phyloP scores from a whole-genome alignment of 192 early-diverging fungal species.

The Ramicandelaber brevisporus region DNA sequence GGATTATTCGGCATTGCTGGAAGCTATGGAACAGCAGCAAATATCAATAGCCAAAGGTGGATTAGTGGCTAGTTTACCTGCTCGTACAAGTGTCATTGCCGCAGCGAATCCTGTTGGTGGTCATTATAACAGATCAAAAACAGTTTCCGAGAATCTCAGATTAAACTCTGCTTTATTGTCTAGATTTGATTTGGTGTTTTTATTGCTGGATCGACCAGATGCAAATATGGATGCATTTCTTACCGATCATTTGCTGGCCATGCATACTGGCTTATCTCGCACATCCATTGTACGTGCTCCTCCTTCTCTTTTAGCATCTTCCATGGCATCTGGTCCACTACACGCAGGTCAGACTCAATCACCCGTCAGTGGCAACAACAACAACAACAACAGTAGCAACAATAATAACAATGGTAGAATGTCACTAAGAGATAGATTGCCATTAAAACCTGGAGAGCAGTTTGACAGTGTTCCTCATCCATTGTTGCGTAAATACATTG shows the following conservation, averaged over 20 bases:
- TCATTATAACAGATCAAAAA: constrained; percentile 67
- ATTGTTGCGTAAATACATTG: constrained; percentile 60
- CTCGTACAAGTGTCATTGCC: constrained; percentile 63
- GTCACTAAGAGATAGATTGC: constrained; percentile 8
- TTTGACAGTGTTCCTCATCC: constrained; percentile 32
- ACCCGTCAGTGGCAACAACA: not conserved
- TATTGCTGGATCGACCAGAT: constrained; percentile 55
- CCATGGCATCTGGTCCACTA: not conserved
- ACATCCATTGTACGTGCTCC: not conserved
- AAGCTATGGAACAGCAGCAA: constrained; percentile 76
- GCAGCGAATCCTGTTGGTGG: constrained; percentile 72
- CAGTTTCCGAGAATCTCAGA: constrained; percentile 56
- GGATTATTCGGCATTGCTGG: constrained; percentile 49
- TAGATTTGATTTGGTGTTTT: constrained; percentile 61
- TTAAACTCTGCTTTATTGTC: constrained; percentile 49
- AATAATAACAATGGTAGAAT: not conserved
- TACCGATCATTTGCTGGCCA: constrained; percentile 55
- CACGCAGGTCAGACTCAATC: too few relatives aligned
- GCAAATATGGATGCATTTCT: constrained; percentile 54
- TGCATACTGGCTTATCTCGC: constrained; percentile 16
- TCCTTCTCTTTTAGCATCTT: not conserved
- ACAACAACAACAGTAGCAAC: not conserved
- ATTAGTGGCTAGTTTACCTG: constrained; percentile 55
- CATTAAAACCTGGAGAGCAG: constrained; percentile 21
- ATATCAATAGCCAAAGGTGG: constrained; percentile 74